A percentile compares a stretch with the other conserved stretches of the same genome.
These are phyloP conservation scores for Wickerhamiella occidentalis DNA, from an alignment of 805 yeast species.

Conservation along the genomic window DNA sequence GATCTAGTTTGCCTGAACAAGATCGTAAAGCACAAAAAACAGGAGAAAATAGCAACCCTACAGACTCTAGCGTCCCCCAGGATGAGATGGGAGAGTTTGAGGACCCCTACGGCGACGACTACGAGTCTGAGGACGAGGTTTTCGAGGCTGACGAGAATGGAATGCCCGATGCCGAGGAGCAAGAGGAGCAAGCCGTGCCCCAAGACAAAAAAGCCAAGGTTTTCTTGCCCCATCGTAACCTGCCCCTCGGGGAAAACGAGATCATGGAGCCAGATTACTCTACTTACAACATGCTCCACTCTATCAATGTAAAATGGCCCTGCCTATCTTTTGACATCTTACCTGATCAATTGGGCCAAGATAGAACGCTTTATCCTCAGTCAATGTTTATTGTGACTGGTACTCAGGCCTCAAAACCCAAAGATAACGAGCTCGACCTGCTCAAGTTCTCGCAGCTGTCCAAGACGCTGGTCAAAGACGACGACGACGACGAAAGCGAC, in stretches of 20 bases:
- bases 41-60: conserved; percentile 21
- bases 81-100: conserved; percentile 40
- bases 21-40: conserved; percentile 29
- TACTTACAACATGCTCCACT: conserved; percentile 93
- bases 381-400: conserved; percentile 78
- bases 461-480: conserved; percentile 71
- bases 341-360: conserved; percentile 77
- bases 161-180: conserved; percentile 73
- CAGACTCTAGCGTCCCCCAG: conserved; percentile 17
- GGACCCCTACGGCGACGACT: conserved; percentile 60
- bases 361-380: conserved; percentile 84
- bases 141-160: conserved; percentile 81
- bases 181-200: conserved; percentile 30
- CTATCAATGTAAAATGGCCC: conserved; percentile 92
- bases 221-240: conserved; percentile 78
- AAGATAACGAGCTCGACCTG: conserved; percentile 79
- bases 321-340: conserved; percentile 81
- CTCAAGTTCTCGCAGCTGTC: conserved; percentile 71
- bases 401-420: conserved; percentile 77
- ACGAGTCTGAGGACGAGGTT: conserved; percentile 69
- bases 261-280: conserved; percentile 92
- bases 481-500: conserved; percentile 63
- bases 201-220: conserved; percentile 31
- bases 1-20: conserved; percentile 34
- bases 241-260: conserved; percentile 90